Conservation (phyloP, 1,139 yeast genomes). For the Lodderomyces orthopsilosis region DNA sequence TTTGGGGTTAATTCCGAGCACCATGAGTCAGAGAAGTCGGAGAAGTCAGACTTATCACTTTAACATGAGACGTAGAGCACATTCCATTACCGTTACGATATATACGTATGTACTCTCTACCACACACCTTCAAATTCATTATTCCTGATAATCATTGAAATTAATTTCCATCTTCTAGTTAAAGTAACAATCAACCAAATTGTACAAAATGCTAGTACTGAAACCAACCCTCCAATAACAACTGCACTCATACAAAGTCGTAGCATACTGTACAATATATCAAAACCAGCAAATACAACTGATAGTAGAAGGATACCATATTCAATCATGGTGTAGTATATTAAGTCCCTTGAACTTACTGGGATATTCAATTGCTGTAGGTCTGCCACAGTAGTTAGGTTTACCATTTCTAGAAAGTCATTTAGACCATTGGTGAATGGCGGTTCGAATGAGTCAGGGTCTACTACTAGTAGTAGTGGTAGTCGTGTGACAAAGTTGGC, state of each 20-base stretch:
- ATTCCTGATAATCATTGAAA: slow-evolving; percentile 11
- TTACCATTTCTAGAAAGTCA: slow-evolving; percentile 11
- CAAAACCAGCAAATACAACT: slow-evolving; percentile 19
- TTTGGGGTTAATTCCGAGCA: neutral
- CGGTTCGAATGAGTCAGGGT: slow-evolving; percentile 28
- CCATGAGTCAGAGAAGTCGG: too few species aligned
- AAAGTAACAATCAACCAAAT: slow-evolving; percentile 16
- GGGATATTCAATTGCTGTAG: neutral
- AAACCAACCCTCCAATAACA: slow-evolving; percentile 16
- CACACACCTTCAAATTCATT: slow-evolving; percentile 13
- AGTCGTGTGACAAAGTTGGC: slow-evolving; percentile 16
- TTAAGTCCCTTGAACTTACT: neutral
- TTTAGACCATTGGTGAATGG: slow-evolving; percentile 26
- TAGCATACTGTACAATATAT: slow-evolving; percentile 20
- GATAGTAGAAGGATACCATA: slow-evolving; percentile 8
- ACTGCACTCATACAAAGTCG: slow-evolving; percentile 18
- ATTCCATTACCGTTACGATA: too few species aligned
- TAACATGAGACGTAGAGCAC: too few species aligned
- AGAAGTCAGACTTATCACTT: too few species aligned
- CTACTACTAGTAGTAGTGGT: slow-evolving; percentile 21
- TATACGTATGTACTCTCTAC: slow-evolving; percentile 5
- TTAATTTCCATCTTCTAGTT: slow-evolving; percentile 15
- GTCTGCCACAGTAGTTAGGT: neutral
- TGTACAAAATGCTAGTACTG: slow-evolving; percentile 11
- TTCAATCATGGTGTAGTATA: slow-evolving; percentile 9